Conservation (phyloP, 2,329 filamentous ascomycete species). For the Westerdykella ornata region DNA sequence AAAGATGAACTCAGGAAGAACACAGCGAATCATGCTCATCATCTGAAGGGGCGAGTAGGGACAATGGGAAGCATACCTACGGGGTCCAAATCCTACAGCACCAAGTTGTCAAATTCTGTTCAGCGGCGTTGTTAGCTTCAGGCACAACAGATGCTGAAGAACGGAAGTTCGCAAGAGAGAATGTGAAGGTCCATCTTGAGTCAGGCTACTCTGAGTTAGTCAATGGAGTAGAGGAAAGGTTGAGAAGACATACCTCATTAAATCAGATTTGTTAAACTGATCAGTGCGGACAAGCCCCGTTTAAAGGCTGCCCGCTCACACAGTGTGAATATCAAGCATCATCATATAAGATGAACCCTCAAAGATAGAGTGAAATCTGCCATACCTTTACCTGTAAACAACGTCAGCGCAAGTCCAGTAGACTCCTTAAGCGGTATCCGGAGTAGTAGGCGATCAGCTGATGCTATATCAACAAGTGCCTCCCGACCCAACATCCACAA, state of each 20-base stretch:
- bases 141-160: constrained; percentile 7
- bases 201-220: constrained; percentile 33
- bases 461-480: constrained; percentile 64
- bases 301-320: constrained; percentile 53
- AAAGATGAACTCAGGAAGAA: constrained; percentile 56
- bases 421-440: constrained; percentile 1
- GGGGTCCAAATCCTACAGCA: not conserved
- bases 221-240: not conserved
- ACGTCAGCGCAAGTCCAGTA: constrained; percentile 7
- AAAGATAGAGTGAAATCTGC: constrained; percentile 20
- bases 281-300: constrained; percentile 48
- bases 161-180: constrained; percentile 8
- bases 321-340: constrained; percentile 63
- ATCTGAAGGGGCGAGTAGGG: constrained; percentile 28
- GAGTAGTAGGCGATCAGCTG: constrained; percentile 49
- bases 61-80: constrained; percentile 14
- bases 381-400: constrained; percentile 30
- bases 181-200: constrained; percentile 30
- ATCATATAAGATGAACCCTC: constrained; percentile 51
- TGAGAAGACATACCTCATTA: constrained; percentile 51
- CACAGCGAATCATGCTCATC: constrained; percentile 61
- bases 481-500: constrained; percentile 49
- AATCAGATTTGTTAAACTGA: constrained; percentile 64
- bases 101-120: constrained; percentile 1
- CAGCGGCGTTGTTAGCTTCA: constrained; percentile 16